Evolutionary conservation across 2,329 filamentous ascomycete species (phyloP).

Genomic region (Penicillium sp.): DNA sequence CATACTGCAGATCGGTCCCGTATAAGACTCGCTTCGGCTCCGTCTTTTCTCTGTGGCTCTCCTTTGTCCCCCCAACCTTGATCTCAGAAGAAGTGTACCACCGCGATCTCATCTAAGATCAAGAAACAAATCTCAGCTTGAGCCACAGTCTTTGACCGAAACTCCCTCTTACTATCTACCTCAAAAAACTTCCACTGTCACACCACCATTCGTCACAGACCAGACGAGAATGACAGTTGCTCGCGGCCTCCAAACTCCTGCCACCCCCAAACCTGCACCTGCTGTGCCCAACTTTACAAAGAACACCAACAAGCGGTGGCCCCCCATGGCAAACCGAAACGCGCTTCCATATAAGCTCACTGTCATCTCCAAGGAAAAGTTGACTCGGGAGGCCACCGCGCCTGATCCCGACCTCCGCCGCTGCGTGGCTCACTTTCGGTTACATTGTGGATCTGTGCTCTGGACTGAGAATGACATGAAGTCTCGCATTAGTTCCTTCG

Average conservation of each 20-base stretch:
- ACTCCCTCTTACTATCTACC: not conserved
- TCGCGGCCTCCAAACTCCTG: constrained; percentile 24
- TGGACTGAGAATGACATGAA: constrained; percentile 43
- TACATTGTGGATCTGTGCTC: constrained; percentile 39
- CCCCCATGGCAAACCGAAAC: constrained; percentile 41
- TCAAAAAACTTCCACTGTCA: not conserved
- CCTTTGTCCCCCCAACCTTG: constrained; percentile 1
- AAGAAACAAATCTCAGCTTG: not conserved
- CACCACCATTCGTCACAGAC: not conserved
- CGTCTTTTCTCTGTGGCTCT: constrained; percentile 13
- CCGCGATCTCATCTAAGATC: not conserved
- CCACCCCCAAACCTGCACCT: constrained; percentile 27
- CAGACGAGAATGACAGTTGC: constrained; percentile 32
- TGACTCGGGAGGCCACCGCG: constrained; percentile 41
- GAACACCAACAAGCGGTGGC: constrained; percentile 39
- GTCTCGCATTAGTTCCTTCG: constrained; percentile 41
- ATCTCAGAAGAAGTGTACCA: not conserved
- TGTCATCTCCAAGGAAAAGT: constrained; percentile 41
- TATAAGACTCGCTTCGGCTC: constrained; percentile 21
- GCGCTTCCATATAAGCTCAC: constrained; percentile 43
- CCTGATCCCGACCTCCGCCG: constrained; percentile 42
- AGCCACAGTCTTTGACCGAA: not conserved
- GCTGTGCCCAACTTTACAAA: constrained; percentile 32
- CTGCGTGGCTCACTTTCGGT: constrained; percentile 40
- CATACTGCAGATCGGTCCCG: constrained; percentile 19